phyloP scores from a whole-genome alignment of 169 alveolate genomes.

The Plasmodium knowlesi region DNA sequence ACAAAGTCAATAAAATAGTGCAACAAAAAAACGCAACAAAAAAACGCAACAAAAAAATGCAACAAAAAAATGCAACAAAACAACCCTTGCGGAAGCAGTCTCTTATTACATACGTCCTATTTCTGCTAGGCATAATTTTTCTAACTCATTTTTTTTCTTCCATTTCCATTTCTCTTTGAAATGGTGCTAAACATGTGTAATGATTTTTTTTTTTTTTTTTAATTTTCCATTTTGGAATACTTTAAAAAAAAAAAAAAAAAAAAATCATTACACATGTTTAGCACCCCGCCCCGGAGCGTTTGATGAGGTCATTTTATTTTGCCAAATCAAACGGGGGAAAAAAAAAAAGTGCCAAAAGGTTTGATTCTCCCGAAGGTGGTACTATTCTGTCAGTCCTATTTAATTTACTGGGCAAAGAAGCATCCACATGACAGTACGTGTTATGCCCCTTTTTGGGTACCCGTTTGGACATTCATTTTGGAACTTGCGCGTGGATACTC shows the following conservation, averaged over 20 bases:
- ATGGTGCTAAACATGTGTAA: neutral
- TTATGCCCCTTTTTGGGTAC: neutral
- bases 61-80: neutral
- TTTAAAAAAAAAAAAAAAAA: neutral
- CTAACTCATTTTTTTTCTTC: neutral
- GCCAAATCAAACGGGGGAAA: neutral
- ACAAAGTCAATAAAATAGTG: neutral
- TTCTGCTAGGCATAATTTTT: neutral
- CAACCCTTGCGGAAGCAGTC: neutral
- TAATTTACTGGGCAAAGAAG: neutral
- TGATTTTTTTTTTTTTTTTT: neutral
- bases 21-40: neutral
- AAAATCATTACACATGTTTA: neutral
- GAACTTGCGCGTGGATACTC: neutral
- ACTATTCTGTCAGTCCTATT: neutral
- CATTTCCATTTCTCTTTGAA: neutral
- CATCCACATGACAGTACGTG: neutral
- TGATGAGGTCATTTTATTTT: neutral
- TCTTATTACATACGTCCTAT: neutral
- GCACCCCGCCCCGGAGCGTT: neutral
- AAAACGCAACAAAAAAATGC: neutral
- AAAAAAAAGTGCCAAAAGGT: neutral
- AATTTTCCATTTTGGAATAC: no score
- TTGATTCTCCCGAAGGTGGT: neutral
- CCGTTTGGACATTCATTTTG: neutral